phyloP scores from a whole-genome alignment of 768 basidiomycete genomes.

The Amanita phalloides region DNA sequence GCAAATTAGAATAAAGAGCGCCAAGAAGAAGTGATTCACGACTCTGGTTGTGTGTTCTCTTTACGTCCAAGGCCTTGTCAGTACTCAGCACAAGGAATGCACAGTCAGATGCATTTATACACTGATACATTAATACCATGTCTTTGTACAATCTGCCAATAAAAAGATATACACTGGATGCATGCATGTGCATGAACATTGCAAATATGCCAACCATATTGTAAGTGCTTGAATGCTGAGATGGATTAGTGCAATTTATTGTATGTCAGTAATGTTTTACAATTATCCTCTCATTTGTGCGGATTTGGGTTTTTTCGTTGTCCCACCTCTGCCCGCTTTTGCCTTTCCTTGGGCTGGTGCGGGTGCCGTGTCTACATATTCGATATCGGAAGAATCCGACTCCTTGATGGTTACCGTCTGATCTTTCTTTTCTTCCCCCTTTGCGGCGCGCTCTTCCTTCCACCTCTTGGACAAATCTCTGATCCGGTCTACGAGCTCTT shows the following conservation, averaged over 20 bases:
- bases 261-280: neutral
- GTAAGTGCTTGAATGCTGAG: neutral
- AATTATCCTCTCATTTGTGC: constrained; percentile 26
- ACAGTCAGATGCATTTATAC: neutral
- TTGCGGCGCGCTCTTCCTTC: constrained; percentile 32
- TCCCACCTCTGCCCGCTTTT: constrained; percentile 7
- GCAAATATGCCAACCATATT: neutral
- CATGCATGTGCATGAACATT: neutral
- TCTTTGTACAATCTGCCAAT: neutral
- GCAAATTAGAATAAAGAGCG: constrained; percentile 80
- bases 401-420: constrained; percentile 18
- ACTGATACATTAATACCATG: constrained; percentile 1
- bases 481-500: constrained; percentile 31
- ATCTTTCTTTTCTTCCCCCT: constrained; percentile 25
- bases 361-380: constrained; percentile 25
- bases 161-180: constrained; percentile 2
- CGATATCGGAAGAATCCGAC: constrained; percentile 29
- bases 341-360: constrained; percentile 7
- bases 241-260: constrained; percentile 2
- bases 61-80: neutral
- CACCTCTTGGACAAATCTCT: constrained; percentile 40
- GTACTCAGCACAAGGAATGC: neutral
- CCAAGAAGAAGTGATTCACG: constrained; percentile 85
- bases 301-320: constrained; percentile 5
- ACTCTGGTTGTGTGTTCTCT: neutral